Conservation (phyloP, 352 stramenopile genomes). For the Globisporangium cystogenes region DNA sequence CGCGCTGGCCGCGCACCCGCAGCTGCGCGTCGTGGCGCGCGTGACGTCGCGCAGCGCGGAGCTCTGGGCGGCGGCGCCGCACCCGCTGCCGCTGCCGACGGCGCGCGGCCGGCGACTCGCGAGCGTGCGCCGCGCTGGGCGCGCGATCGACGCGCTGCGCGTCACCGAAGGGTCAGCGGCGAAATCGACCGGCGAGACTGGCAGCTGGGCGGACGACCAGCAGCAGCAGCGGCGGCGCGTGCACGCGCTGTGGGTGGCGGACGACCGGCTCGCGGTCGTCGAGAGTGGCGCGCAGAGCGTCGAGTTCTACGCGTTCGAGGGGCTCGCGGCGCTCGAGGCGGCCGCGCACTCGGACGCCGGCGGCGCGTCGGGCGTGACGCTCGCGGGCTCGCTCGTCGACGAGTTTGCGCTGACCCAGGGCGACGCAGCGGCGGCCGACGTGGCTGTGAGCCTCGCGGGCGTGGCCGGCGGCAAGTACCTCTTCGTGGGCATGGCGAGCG, state of each 20-base stretch:
- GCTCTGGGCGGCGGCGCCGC: constrained; percentile 38
- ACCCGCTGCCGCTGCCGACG: constrained; percentile 17
- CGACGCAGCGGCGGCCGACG: constrained; percentile 29
- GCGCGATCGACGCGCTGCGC: constrained; percentile 14
- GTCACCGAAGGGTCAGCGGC: neutral
- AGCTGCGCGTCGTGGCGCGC: constrained; percentile 43
- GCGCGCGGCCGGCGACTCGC: constrained; percentile 29
- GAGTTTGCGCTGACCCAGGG: constrained; percentile 62
- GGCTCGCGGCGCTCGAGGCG: constrained; percentile 20
- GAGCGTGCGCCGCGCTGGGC: constrained; percentile 23
- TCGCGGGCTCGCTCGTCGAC: constrained; percentile 29
- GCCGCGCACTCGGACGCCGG: constrained; percentile 8
- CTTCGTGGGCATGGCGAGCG: constrained; percentile 73
- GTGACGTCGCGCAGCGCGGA: constrained; percentile 35
- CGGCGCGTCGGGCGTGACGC: neutral
- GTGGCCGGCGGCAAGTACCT: constrained; percentile 49
- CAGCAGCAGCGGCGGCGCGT: constrained; percentile 19
- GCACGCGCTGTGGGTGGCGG: constrained; percentile 44
- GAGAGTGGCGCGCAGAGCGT: constrained; percentile 46
- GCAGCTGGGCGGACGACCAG: constrained; percentile 9
- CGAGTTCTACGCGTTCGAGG: constrained; percentile 73
- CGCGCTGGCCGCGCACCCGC: constrained; percentile 46
- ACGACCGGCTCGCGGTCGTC: constrained; percentile 58
- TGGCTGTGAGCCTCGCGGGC: constrained; percentile 35
- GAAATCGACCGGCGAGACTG: neutral